phyloP scores from a whole-genome alignment of 2,329 filamentous ascomycete genomes.

The Macrophomina pseudophaseolina region DNA sequence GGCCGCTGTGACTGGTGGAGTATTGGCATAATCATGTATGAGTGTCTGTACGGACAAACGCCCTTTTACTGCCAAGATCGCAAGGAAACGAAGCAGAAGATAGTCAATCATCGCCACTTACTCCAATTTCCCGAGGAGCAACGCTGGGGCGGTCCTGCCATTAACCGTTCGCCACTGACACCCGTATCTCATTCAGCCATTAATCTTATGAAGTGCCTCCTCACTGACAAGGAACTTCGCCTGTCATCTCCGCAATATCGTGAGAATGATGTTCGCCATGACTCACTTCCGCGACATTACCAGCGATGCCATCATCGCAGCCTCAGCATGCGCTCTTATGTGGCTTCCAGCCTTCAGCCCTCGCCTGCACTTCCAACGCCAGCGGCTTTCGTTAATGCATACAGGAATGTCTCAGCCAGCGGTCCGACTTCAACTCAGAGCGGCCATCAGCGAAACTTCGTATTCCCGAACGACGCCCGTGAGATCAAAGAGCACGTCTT shows the following conservation, averaged over 20 bases:
- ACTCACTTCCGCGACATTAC: slow-evolving; percentile 12
- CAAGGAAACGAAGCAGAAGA: slow-evolving; percentile 83
- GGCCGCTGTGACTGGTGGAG: slow-evolving; percentile 98
- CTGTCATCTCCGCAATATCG: slow-evolving; percentile 78
- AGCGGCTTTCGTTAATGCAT: slow-evolving; percentile 29
- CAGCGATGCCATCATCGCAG: slow-evolving; percentile 13
- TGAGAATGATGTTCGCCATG: slow-evolving; percentile 60
- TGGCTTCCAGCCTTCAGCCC: not conserved
- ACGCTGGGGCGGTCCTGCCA: slow-evolving; percentile 59
- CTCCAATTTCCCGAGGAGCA: slow-evolving; percentile 71
- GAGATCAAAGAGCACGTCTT: slow-evolving; percentile 90
- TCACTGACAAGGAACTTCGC: slow-evolving; percentile 75
- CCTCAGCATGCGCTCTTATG: slow-evolving; percentile 14
- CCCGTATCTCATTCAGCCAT: slow-evolving; percentile 73
- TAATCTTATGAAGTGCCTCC: slow-evolving; percentile 74
- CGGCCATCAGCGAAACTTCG: slow-evolving; percentile 58
- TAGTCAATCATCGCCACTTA: slow-evolving; percentile 73
- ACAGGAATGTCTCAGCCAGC: slow-evolving; percentile 18
- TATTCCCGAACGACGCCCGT: slow-evolving; percentile 82
- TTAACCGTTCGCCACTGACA: slow-evolving; percentile 43
- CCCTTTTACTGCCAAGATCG: slow-evolving; percentile 85
- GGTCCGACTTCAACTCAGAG: slow-evolving; percentile 43
- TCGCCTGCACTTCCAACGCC: not conserved
- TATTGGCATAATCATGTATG: slow-evolving; percentile 90
- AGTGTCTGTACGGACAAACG: slow-evolving; percentile 91